A percentile compares a stretch with the other conserved stretches of the same genome.
Evolutionary conservation across 768 basidiomycete genomes (phyloP).

Genomic region (Suillus weaverae): DNA sequence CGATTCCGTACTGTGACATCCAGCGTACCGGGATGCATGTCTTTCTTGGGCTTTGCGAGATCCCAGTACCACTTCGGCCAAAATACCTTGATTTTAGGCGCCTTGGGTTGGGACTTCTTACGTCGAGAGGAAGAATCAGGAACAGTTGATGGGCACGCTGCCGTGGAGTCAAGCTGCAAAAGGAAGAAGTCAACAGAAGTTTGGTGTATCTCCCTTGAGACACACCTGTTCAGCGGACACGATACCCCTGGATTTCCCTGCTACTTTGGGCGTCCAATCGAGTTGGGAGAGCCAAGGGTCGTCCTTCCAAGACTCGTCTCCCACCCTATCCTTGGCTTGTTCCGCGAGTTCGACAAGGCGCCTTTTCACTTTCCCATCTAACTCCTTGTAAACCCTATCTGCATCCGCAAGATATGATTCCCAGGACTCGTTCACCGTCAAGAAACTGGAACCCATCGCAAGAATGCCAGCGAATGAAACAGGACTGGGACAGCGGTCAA

Average conservation of each 20-base stretch:
- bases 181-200: conserved; percentile 8
- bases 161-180: conserved; percentile 64
- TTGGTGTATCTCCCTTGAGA: background rate
- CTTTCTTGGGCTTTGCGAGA: conserved; percentile 71
- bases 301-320: conserved; percentile 55
- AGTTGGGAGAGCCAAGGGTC: conserved; percentile 88
- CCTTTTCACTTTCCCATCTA: conserved; percentile 61
- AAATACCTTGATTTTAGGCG: conserved; percentile 46
- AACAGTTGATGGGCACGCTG: conserved; percentile 4
- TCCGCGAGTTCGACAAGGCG: conserved; percentile 70
- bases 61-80: conserved; percentile 99
- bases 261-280: conserved; percentile 92
- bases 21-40: conserved; percentile 63
- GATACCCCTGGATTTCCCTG: conserved; percentile 67
- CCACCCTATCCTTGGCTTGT: conserved; percentile 50
- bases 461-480: conserved; percentile 90
- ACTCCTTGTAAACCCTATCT: conserved; percentile 69
- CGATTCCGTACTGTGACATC: conserved; percentile 86
- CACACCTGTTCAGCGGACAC: conserved; percentile 31
- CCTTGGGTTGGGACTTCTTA: conserved; percentile 32
- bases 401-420: conserved; percentile 77
- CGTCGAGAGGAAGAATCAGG: conserved; percentile 15
- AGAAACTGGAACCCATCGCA: conserved; percentile 88
- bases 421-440: conserved; percentile 91
- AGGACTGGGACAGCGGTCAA: conserved; percentile 83